These are phyloP conservation scores for Trametes cubensis DNA, from an alignment of 768 basidiomycete species.

Conservation along the genomic window DNA sequence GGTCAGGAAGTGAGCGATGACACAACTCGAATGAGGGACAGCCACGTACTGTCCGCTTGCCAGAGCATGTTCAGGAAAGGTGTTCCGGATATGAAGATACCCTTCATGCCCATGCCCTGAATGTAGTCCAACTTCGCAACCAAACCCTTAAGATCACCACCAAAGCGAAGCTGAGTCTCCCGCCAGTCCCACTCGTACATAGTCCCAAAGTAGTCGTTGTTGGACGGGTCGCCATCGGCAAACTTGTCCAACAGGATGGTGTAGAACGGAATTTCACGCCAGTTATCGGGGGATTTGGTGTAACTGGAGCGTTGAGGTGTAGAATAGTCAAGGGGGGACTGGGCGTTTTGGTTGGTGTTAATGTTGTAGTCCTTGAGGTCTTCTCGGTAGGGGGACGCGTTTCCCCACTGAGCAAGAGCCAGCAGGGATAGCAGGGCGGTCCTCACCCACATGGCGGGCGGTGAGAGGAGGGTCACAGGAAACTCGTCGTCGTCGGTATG, in stretches of 20 bases:
- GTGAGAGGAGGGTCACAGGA: conserved; percentile 6
- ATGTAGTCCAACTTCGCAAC: conserved; percentile 80
- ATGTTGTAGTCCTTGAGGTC: conserved; percentile 75
- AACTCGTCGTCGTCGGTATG: conserved; percentile 12
- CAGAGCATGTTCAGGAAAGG: conserved; percentile 95
- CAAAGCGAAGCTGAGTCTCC: conserved; percentile 87
- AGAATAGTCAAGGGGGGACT: conserved; percentile 65
- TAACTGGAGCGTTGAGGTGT: conserved; percentile 65
- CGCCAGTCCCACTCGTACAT: conserved; percentile 82
- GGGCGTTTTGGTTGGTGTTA: conserved; percentile 75
- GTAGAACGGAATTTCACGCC: conserved; percentile 81
- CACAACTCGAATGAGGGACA: neutral
- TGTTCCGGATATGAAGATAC: conserved; percentile 91
- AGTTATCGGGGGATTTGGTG: conserved; percentile 79
- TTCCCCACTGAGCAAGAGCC: conserved; percentile 41
- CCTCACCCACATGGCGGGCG: conserved; percentile 49
- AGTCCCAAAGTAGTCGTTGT: conserved; percentile 87
- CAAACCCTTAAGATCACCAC: conserved; percentile 87
- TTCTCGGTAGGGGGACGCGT: conserved; percentile 67
- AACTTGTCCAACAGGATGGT: conserved; percentile 90
- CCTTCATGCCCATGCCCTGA: conserved; percentile 81
- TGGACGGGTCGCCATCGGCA: conserved; percentile 88
- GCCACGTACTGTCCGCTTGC: conserved; percentile 89
- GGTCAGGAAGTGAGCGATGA: conserved; percentile 4
- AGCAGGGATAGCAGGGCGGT: conserved; percentile 46